Base-by-base conservation (phyloP, 139 green algal species). In the Marvania coccoides region DNA sequence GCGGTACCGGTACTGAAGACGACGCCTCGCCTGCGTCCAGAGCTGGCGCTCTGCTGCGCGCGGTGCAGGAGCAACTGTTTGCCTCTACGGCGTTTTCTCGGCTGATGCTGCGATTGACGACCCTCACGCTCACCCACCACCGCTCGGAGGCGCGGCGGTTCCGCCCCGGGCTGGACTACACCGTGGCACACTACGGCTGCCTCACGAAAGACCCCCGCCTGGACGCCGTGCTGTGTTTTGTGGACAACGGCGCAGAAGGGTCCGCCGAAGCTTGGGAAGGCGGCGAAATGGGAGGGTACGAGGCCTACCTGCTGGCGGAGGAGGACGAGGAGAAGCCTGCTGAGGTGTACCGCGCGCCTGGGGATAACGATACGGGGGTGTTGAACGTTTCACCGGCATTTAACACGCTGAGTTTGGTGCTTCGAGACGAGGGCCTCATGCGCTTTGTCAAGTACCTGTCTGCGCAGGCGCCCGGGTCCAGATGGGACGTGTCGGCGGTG, bases 341-440 rank as follows among this genome's bases (percentile, higher is more conserved):
- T 0, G 85, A 88, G 62, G 81, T 83, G 61, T 91, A 90, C 72
- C 58, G 79, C n/a, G 38, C 48, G 47, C 29, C 38, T 3, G 34
- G 68, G 7, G 81, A 87, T 13, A 82, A 92, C 3, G 87, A 92
- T 55, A 73, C 39, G 7, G 86, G 87, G 0, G 84, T 95, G 56
- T 81, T 96, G 13, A 90, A 90, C 61, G 75, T 95, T 1, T 79
- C 73, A 2, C 79, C 90, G 1, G 81, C 77, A 10, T 67, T 54
- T 69, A 96, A 96, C 76, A 82, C 70, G 0, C 72, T 96, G 10
- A 92, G 82, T 72, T 70, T 96, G 58, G 85, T 96, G 55, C 73
- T 92, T 36, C 75, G 86, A 0, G 85, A 93, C 61, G 78, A 85
- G 55, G 85, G 83, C 7, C 71, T 95, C 24, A 91, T 95, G 82